phyloP scores from a whole-genome alignment of 805 yeast species.

The Grigorovia yakushimaensis region DNA sequence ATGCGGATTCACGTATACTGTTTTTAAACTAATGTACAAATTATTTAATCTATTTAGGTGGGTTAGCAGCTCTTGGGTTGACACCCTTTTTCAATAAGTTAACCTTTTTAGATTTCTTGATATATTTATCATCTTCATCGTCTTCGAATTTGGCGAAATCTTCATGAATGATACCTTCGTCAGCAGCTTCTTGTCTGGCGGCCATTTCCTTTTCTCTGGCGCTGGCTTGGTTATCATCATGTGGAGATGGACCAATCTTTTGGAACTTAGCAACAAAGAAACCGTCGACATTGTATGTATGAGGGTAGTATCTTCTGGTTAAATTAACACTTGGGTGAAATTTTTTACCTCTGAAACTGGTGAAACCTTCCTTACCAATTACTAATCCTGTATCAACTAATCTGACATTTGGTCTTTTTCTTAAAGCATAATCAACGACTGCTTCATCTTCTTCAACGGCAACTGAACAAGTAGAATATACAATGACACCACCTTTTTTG shows the following conservation, averaged over 20 bases:
- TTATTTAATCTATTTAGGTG: conserved; percentile 2
- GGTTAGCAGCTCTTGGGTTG: conserved; percentile 42
- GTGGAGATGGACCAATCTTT: conserved; percentile 79
- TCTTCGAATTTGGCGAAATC: conserved; percentile 81
- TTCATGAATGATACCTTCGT: conserved; percentile 72
- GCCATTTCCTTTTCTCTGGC: conserved; percentile 74
- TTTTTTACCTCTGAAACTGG: conserved; percentile 85
- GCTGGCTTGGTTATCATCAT: conserved; percentile 77
- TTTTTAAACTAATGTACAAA: not conserved
- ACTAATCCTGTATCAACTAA: conserved; percentile 85
- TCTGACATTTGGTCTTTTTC: conserved; percentile 93
- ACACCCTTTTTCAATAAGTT: conserved; percentile 62
- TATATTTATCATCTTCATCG: conserved; percentile 63
- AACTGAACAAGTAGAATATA: conserved; percentile 96
- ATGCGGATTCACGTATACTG: not conserved
- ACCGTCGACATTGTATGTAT: conserved; percentile 97
- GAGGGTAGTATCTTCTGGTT: conserved; percentile 96
- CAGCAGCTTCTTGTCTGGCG: conserved; percentile 74
- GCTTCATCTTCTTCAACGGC: conserved; percentile 98
- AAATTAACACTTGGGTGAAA: conserved; percentile 68
- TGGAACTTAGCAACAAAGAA: conserved; percentile 95
- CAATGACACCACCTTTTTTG: conserved; percentile 85
- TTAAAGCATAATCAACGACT: conserved; percentile 93
- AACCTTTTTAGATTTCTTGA: conserved; percentile 58
- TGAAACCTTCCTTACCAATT: conserved; percentile 94